Conservation (phyloP, 495 filamentous ascomycete genomes). For the Antarctomyces pellizariae region DNA sequence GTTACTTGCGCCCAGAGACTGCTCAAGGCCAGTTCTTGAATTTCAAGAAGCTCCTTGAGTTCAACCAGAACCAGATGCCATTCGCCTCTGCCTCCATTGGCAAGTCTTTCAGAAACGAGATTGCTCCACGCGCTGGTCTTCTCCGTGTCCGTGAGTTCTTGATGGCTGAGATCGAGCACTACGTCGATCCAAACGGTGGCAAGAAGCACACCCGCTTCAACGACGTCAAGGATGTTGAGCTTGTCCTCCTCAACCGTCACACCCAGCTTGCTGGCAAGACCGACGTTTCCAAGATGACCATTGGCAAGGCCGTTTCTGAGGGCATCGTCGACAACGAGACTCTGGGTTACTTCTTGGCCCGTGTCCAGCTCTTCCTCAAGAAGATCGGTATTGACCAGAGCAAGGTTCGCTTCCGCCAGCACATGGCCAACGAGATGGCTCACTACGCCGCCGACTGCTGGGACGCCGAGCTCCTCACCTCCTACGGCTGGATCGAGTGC, state of each 20-base stretch:
- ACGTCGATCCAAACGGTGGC: slow-evolving; percentile 44
- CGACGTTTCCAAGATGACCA: slow-evolving; percentile 23
- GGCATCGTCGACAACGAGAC: slow-evolving; percentile 46
- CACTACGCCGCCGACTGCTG: slow-evolving; percentile 49
- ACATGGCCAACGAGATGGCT: slow-evolving; percentile 54
- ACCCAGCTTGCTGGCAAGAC: slow-evolving; percentile 38
- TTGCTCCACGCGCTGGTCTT: slow-evolving; percentile 50
- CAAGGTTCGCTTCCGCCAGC: slow-evolving; percentile 44
- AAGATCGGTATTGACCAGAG: slow-evolving; percentile 34
- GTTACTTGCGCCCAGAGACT: slow-evolving; percentile 49
- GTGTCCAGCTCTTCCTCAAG: slow-evolving; percentile 37
- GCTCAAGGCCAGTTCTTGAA: slow-evolving; percentile 58
- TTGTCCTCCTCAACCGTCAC: slow-evolving; percentile 31
- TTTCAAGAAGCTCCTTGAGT: slow-evolving; percentile 57
- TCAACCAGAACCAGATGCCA: slow-evolving; percentile 48
- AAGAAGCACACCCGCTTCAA: slow-evolving; percentile 51
- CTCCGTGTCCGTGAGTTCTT: slow-evolving; percentile 59
- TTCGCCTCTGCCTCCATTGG: slow-evolving; percentile 61
- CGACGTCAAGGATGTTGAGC: slow-evolving; percentile 39
- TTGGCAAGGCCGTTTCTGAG: slow-evolving; percentile 33
- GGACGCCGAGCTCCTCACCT: slow-evolving; percentile 42
- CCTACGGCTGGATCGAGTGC: slow-evolving; percentile 49
- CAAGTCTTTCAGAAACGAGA: slow-evolving; percentile 62
- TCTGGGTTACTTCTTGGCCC: slow-evolving; percentile 42
- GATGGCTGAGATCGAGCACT: slow-evolving; percentile 71